Conservation (phyloP, 2,329 filamentous ascomycete species). For the Monosporascus sp. region DNA sequence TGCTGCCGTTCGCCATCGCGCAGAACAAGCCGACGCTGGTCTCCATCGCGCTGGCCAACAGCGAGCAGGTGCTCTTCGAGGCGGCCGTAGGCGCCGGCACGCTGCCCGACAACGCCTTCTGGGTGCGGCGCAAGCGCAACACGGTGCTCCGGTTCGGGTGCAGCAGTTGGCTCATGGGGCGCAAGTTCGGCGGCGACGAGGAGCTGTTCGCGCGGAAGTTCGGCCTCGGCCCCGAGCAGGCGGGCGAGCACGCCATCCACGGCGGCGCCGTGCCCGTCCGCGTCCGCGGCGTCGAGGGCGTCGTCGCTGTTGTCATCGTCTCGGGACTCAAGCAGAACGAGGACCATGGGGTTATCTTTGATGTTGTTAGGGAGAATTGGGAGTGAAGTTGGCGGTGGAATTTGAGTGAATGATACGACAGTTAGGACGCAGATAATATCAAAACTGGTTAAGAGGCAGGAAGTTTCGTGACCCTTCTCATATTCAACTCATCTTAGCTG, state of each 20-base stretch:
- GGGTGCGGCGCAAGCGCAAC: slow-evolving; percentile 66
- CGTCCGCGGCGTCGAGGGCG: slow-evolving; percentile 68
- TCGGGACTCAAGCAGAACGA: slow-evolving; percentile 72
- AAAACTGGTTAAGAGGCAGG: no score
- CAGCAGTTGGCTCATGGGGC: slow-evolving; percentile 66
- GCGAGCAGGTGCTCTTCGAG: slow-evolving; percentile 64
- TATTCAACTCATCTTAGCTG: no score
- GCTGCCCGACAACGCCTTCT: slow-evolving; percentile 65
- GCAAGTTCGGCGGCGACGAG: slow-evolving; percentile 63
- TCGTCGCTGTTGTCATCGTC: slow-evolving; percentile 71
- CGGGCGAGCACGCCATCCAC: slow-evolving; percentile 67
- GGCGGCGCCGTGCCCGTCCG: slow-evolving; percentile 71
- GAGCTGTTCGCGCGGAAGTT: slow-evolving; percentile 60
- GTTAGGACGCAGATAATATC: no score
- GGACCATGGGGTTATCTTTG: slow-evolving; percentile 72
- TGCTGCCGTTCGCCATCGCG: slow-evolving; percentile 42
- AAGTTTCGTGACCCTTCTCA: no score
- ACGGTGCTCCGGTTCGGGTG: slow-evolving; percentile 67
- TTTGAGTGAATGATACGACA: no score
- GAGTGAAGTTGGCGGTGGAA: slow-evolving; percentile 4
- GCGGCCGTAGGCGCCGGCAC: slow-evolving; percentile 61
- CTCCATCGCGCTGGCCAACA: slow-evolving; percentile 58
- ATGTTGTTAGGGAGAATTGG: slow-evolving; percentile 57
- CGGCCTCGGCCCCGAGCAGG: slow-evolving; percentile 52
- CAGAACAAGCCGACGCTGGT: slow-evolving; percentile 49